These are phyloP conservation scores for Begonia masoniana DNA, from an alignment of 306 rosid genomes.

Conservation along the genomic window DNA sequence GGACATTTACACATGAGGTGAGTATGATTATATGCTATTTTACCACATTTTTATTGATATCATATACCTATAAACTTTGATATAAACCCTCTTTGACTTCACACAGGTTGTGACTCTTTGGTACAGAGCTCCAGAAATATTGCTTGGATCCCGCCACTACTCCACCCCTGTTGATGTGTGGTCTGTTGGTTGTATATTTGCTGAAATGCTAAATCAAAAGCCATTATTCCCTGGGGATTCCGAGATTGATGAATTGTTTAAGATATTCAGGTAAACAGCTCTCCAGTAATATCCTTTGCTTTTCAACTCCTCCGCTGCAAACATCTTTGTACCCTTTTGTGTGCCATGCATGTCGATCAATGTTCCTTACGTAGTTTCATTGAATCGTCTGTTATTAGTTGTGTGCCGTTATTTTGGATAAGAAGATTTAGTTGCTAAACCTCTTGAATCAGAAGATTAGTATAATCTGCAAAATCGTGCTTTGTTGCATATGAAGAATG, in stretches of 20 bases:
- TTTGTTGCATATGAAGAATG: too few species aligned
- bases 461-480: too few species aligned
- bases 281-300: slow-evolving; percentile 4
- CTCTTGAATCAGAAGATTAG: too few species aligned
- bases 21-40: slow-evolving; percentile 6
- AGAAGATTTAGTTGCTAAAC: too few species aligned
- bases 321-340: neutral
- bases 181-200: slow-evolving; percentile 95
- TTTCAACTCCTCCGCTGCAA: neutral
- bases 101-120: slow-evolving; percentile 70
- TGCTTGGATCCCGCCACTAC: slow-evolving; percentile 86
- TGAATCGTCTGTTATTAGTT: too few species aligned
- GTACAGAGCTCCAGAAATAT: slow-evolving; percentile 89
- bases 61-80: slow-evolving; percentile 1
- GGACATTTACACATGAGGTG: slow-evolving; percentile 97
- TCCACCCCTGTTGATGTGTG: slow-evolving; percentile 88
- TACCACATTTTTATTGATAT: neutral
- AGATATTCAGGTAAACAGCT: slow-evolving; percentile 73
- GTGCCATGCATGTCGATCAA: neutral
- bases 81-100: slow-evolving; percentile 2
- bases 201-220: slow-evolving; percentile 75
- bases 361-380: too few species aligned
- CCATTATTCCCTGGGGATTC: slow-evolving; percentile 88
- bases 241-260: slow-evolving; percentile 93
- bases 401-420: too few species aligned